phyloP scores from a whole-genome alignment of 2,329 filamentous ascomycete species.

The Dactylellina leptospora region DNA sequence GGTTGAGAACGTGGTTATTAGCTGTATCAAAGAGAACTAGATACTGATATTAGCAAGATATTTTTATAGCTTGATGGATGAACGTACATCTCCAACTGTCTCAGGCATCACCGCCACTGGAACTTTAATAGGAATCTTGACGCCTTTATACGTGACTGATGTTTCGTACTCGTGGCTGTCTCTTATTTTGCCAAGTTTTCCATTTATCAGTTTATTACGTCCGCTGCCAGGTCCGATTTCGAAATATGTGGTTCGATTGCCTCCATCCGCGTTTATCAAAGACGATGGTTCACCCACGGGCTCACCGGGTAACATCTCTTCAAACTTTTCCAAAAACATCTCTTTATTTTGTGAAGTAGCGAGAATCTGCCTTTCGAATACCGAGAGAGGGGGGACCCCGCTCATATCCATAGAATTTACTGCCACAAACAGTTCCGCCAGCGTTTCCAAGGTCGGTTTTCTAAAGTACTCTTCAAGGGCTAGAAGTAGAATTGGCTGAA shows the following conservation, averaged over 20 bases:
- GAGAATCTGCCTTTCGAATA: slow-evolving; percentile 83
- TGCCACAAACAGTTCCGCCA: slow-evolving; percentile 86
- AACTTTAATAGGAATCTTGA: slow-evolving; percentile 95
- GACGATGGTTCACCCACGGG: slow-evolving; percentile 40
- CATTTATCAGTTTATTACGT: slow-evolving; percentile 56
- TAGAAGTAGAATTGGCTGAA: slow-evolving; percentile 81
- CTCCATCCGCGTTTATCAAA: slow-evolving; percentile 55
- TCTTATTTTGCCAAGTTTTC: slow-evolving; percentile 64
- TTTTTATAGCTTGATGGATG: not conserved
- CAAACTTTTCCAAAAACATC: slow-evolving; percentile 96
- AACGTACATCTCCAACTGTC: slow-evolving; percentile 78
- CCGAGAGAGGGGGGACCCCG: slow-evolving; percentile 83
- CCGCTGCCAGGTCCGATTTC: slow-evolving; percentile 55
- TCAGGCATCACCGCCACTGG: slow-evolving; percentile 92
- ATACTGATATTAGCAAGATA: slow-evolving; percentile 29
- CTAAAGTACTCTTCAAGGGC: slow-evolving; percentile 98
- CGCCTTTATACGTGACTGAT: slow-evolving; percentile 92
- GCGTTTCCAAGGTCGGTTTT: slow-evolving; percentile 83
- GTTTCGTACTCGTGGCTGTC: slow-evolving; percentile 99
- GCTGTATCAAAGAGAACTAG: slow-evolving; percentile 88
- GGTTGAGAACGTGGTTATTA: slow-evolving; percentile 91
- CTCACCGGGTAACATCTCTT: slow-evolving; percentile 67
- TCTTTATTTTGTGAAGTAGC: slow-evolving; percentile 94
- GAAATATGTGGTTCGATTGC: slow-evolving; percentile 56
- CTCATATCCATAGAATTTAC: slow-evolving; percentile 98